Percentiles rank a stretch among this genome's conserved stretches.
These are phyloP conservation scores for Pelargonium exstipulatum DNA, from an alignment of 441 rosid species.

Conservation along the genomic window DNA sequence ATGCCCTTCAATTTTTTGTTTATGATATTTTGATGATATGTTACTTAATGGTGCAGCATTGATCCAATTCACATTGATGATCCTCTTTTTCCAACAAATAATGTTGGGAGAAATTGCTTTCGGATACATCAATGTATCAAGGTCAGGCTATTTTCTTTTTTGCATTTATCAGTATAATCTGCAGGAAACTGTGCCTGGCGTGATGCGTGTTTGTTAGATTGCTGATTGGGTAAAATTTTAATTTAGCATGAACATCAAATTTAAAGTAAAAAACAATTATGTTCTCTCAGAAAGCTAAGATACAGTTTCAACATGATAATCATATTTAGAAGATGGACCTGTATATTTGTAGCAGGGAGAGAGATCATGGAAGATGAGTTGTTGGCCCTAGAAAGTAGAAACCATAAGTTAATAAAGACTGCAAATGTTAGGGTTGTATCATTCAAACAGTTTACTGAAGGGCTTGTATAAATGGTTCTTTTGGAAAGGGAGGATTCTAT, in stretches of 20 bases:
- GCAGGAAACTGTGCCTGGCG: slow-evolving; percentile 15
- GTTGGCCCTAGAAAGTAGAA: not conserved
- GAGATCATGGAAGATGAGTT: not conserved
- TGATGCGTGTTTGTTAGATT: not conserved
- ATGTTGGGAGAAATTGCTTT: slow-evolving; percentile 97
- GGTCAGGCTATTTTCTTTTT: slow-evolving; percentile 39
- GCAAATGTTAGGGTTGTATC: not conserved
- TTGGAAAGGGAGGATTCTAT: not conserved
- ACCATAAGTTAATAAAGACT: not conserved
- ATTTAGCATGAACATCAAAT: not conserved
- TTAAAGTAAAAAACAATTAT: not conserved
- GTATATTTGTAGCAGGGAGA: not conserved
- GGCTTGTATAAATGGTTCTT: not conserved
- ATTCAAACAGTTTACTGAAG: not conserved
- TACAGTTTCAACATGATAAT: not conserved
- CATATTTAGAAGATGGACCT: not conserved
- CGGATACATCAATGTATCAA: slow-evolving; percentile 98
- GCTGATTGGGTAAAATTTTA: not conserved
- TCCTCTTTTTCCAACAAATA: slow-evolving; percentile 90
- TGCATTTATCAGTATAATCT: slow-evolving; percentile 15
- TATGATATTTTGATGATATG: slow-evolving; percentile 22
- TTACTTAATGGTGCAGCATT: slow-evolving; percentile 47
- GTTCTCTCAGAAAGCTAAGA: not conserved
- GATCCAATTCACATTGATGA: slow-evolving; percentile 98
- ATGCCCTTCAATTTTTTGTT: slow-evolving; percentile 19